Base-by-base conservation (phyloP, 495 filamentous ascomycete genomes). In the Podospora pseudoanserina region DNA sequence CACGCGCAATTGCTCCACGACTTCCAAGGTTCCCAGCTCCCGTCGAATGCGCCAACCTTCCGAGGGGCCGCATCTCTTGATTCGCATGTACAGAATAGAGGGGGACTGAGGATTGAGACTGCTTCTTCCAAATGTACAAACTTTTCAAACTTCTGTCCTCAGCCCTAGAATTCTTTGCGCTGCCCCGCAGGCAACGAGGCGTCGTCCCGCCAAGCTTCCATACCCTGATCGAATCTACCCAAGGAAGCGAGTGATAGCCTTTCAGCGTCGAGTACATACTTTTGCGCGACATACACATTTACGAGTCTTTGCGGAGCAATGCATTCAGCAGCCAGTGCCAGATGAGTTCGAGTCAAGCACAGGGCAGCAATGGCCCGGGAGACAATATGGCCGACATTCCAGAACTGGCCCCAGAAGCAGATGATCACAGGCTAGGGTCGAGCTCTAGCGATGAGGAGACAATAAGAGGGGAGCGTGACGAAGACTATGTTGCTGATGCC, bases 291-390 rank as follows among this genome's bases (percentile, higher is more conserved):
- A 49, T 49, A 49, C 62, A 54, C 55, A 49, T 61, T 64, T 54
- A 58, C 49, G 20, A 34, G 26, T 23, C 57, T 57, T 26, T 63
- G 28, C 23, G 64, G 65, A 68, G 70, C 79, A 70, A 83, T 83
- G 81, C 73, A 67, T 76, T 65, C 53, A 62, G 72, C 64, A 64
- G 65, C 30, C 53, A 69, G 72, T 64, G 68, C 73, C 76, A 79
- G 74, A 86, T 86, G 83, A 86, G 79, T 82, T 76, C 77, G 70
- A 80, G 78, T 79, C 75, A 75, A 70, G 66, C 72, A 74, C 82
- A 80, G 73, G 80, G 75, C 72, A 79, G 83, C 70, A 77, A 82
- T 79, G 84, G 79, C 72, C 78, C 70, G 71, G 75, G 68, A 60
- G 69, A 74, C 59, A 69, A 64, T 69, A 81, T 82, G 81, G 80